Evolutionary conservation across 108 stramenopile species (phyloP).

Genomic region (Bacterosira constricta): DNA sequence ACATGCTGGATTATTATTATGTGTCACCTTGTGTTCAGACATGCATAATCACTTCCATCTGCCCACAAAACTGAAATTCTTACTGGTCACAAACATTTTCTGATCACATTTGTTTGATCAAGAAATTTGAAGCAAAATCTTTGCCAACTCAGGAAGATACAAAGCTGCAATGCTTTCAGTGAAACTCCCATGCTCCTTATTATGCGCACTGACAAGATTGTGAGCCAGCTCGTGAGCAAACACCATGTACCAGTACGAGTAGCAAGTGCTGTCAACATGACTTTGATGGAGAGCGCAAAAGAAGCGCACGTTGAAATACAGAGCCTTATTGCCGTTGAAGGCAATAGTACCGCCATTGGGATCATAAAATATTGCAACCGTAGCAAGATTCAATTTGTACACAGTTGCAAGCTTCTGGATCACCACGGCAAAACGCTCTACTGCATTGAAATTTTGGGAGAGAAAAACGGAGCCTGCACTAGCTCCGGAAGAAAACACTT

Average conservation of each 20-base stretch:
- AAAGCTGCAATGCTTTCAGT: conserved; percentile 22
- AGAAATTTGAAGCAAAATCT: conserved; percentile 1
- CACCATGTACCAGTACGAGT: conserved; percentile 73
- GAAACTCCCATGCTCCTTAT: conserved; percentile 51
- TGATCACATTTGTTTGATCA: too few relatives aligned
- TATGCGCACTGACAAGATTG: conserved; percentile 68
- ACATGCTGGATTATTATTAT: too few relatives aligned
- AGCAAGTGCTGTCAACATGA: conserved; percentile 49
- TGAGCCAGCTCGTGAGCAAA: conserved; percentile 77
- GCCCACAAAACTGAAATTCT: too few relatives aligned
- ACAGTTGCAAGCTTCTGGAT: conserved; percentile 56
- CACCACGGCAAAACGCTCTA: conserved; percentile 69
- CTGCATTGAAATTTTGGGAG: conserved; percentile 46
- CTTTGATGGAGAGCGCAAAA: conserved; percentile 57
- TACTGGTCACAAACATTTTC: too few relatives aligned
- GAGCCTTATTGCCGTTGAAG: conserved; percentile 68
- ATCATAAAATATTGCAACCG: conserved; percentile 74
- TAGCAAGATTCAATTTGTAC: conserved; percentile 41
- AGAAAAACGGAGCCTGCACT: conserved; percentile 52
- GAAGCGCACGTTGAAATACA: conserved; percentile 81
- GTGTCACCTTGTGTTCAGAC: too few relatives aligned
- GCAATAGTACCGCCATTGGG: conserved; percentile 70
- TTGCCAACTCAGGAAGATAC: conserved; percentile 28
- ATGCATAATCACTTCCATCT: too few relatives aligned
- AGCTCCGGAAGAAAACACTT: conserved; percentile 57